These are phyloP conservation scores for Wickerhamiella alocasiicola DNA, from an alignment of 805 yeast genomes.

Conservation along the genomic window DNA sequence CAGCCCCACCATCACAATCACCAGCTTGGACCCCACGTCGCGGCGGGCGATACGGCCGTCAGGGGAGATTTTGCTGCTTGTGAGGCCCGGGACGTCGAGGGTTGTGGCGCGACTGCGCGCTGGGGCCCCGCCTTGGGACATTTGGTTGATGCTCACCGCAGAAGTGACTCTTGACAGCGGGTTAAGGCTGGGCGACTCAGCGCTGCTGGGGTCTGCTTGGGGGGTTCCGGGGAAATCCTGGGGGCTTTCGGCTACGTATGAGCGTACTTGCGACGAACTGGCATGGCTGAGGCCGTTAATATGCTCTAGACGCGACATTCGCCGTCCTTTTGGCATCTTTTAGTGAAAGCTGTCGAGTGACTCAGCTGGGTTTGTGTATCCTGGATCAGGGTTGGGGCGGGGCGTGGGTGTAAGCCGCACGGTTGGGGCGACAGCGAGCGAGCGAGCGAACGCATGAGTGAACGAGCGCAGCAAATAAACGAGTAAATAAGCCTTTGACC, in stretches of 20 bases:
- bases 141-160: not conserved
- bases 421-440: too few species aligned
- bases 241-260: conserved; percentile 5
- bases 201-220: conserved; percentile 16
- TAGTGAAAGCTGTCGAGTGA: not conserved
- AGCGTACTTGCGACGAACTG: conserved; percentile 12
- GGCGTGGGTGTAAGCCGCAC: too few species aligned
- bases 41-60: conserved; percentile 36
- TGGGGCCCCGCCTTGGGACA: not conserved
- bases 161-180: conserved; percentile 10
- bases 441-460: too few species aligned
- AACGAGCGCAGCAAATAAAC: too few species aligned
- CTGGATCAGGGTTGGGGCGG: too few species aligned
- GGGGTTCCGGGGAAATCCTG: conserved; percentile 1
- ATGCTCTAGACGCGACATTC: conserved; percentile 19
- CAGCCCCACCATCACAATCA: conserved; percentile 88
- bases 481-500: too few species aligned
- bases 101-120: conserved; percentile 49
- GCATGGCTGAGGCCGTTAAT: conserved; percentile 18
- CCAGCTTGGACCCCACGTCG: conserved; percentile 73
- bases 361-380: too few species aligned
- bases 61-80: conserved; percentile 66
- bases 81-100: conserved; percentile 83
- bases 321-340: conserved; percentile 9
- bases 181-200: conserved; percentile 18